phyloP scores from a whole-genome alignment of 2,329 filamentous ascomycete genomes.

The Magnaporthiopsis poae region DNA sequence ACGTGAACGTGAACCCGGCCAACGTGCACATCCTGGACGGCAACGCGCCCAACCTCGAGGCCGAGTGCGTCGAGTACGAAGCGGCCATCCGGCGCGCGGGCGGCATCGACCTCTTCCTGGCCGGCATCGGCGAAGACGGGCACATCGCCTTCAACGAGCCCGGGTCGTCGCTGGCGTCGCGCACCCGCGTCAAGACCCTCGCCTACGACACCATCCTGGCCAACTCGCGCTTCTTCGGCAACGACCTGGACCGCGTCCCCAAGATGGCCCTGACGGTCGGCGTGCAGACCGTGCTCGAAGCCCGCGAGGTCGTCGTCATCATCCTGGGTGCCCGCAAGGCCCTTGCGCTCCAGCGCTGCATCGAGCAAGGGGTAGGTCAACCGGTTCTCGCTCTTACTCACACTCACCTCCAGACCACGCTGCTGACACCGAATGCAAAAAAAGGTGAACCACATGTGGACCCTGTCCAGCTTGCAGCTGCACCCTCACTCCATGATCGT shows the following conservation, averaged over 20 bases:
- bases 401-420: not conserved
- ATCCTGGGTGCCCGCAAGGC: conserved; percentile 66
- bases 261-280: conserved; percentile 61
- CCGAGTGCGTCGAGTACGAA: conserved; percentile 65
- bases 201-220: conserved; percentile 69
- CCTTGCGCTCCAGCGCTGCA: conserved; percentile 59
- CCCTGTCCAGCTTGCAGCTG: conserved; percentile 61
- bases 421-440: not conserved
- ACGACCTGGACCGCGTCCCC: conserved; percentile 55
- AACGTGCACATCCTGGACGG: conserved; percentile 66
- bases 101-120: conserved; percentile 68
- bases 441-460: conserved; percentile 67
- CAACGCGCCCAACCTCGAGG: conserved; percentile 57
- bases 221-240: conserved; percentile 64
- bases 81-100: conserved; percentile 57
- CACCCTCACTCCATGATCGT: conserved; percentile 66
- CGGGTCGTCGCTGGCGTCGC: conserved; percentile 58
- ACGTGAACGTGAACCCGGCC: conserved; percentile 58
- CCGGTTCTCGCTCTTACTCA: no score
- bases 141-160: conserved; percentile 79
- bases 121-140: conserved; percentile 66
- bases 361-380: conserved; percentile 50
- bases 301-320: conserved; percentile 64
- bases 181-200: conserved; percentile 67
- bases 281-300: conserved; percentile 48